Evolutionary conservation across 2,329 filamentous ascomycete species (phyloP).

Genomic region (Hypoxylon sp.): DNA sequence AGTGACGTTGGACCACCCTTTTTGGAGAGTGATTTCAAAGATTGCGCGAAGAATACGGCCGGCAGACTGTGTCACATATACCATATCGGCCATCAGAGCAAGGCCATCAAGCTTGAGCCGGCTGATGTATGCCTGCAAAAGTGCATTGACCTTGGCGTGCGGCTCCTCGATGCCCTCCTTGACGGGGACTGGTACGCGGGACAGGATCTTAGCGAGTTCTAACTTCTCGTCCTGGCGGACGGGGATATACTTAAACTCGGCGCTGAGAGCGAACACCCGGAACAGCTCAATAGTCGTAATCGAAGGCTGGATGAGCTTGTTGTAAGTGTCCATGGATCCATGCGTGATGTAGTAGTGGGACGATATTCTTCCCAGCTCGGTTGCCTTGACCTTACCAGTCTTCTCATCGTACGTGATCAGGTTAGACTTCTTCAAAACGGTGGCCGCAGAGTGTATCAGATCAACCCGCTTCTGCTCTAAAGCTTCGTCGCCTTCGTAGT

Average conservation of each 20-base stretch:
- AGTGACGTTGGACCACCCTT: conserved; percentile 92
- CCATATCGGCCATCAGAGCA: conserved; percentile 96
- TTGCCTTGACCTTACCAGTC: conserved; percentile 84
- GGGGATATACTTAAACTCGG: conserved; percentile 99
- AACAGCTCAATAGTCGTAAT: conserved; percentile 96
- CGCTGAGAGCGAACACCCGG: conserved; percentile 92
- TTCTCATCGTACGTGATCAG: conserved; percentile 97
- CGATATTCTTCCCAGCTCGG: conserved; percentile 92
- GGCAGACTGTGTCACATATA: conserved; percentile 97
- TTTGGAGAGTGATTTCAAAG: conserved; percentile 97
- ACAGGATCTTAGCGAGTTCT: conserved; percentile 89
- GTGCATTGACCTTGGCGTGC: conserved; percentile 96
- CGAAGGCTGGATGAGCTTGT: conserved; percentile 90
- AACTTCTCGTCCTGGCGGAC: conserved; percentile 98
- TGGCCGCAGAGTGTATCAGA: conserved; percentile 90
- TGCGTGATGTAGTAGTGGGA: conserved; percentile 99
- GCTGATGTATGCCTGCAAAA: conserved; percentile 96
- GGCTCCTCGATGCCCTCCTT: conserved; percentile 98
- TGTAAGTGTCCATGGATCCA: conserved; percentile 96
- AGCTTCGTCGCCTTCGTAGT: conserved; percentile 91
- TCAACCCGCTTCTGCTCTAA: conserved; percentile 98
- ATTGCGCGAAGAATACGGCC: conserved; percentile 94
- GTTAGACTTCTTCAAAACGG: conserved; percentile 84
- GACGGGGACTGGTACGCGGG: conserved; percentile 90
- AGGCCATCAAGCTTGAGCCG: conserved; percentile 92